These are phyloP conservation scores for Pleurotus djamor DNA, from an alignment of 768 basidiomycete genomes.

Conservation along the genomic window DNA sequence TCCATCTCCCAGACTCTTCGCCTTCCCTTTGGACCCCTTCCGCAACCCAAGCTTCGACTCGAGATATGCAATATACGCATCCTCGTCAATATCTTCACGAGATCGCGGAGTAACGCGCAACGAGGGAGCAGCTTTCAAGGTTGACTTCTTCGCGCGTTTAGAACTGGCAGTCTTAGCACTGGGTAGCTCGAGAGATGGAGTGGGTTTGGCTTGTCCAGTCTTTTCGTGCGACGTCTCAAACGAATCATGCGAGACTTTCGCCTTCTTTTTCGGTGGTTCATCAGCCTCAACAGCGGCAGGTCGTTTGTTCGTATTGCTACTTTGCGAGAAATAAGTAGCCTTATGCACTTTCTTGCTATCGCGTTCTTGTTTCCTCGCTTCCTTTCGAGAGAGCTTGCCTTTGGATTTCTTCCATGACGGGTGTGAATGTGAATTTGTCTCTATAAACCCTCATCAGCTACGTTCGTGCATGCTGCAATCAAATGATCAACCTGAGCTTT, in stretches of 20 bases:
- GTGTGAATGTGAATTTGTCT: conserved; percentile 15
- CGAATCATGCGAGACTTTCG: conserved; percentile 18
- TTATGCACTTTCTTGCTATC: conserved; percentile 58
- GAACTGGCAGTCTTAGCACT: neutral
- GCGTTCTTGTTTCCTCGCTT: conserved; percentile 63
- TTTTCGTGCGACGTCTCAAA: conserved; percentile 4
- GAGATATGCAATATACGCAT: conserved; percentile 81
- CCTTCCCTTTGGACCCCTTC: conserved; percentile 40
- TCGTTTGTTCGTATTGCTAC: conserved; percentile 25
- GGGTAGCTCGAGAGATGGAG: neutral
- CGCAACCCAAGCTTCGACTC: conserved; percentile 72
- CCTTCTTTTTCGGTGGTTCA: conserved; percentile 52
- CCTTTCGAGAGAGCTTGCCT: conserved; percentile 47
- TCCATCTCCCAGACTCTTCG: conserved; percentile 67
- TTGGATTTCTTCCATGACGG: conserved; percentile 14
- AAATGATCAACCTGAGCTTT: conserved; percentile 15
- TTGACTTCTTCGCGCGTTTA: neutral
- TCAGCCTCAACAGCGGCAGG: conserved; percentile 39
- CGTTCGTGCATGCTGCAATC: neutral
- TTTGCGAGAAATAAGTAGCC: conserved; percentile 51
- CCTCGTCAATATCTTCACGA: conserved; percentile 64
- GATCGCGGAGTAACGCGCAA: conserved; percentile 17
- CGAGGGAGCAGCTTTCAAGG: neutral
- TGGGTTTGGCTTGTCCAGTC: neutral
- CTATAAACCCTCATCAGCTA: conserved; percentile 7